Evolutionary conservation across 2,329 filamentous ascomycete species (phyloP).

Genomic region (Ophiobolus disseminans): DNA sequence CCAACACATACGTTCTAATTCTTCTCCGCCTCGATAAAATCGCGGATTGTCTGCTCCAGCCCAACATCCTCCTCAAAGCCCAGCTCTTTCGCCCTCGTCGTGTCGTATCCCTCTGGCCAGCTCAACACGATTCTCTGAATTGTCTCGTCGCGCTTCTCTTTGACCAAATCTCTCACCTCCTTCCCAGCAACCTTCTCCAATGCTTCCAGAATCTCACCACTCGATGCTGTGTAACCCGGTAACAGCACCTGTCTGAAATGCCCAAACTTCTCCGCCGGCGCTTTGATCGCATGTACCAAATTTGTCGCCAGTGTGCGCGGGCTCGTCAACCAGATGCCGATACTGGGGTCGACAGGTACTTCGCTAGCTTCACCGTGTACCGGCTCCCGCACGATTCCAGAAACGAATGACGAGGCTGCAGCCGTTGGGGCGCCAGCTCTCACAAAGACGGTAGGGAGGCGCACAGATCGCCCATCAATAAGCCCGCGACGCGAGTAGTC

Average conservation of each 20-base stretch:
- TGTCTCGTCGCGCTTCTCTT: constrained; percentile 59
- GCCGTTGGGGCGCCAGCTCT: constrained; percentile 66
- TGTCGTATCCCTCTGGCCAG: constrained; percentile 65
- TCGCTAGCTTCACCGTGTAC: constrained; percentile 61
- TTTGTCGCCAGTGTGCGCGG: constrained; percentile 63
- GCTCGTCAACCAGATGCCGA: constrained; percentile 65
- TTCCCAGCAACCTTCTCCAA: constrained; percentile 62
- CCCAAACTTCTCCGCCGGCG: constrained; percentile 59
- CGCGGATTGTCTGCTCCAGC: constrained; percentile 56
- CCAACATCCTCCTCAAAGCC: constrained; percentile 59
- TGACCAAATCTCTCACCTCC: constrained; percentile 59
- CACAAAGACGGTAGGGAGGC: constrained; percentile 68
- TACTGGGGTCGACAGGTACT: constrained; percentile 59
- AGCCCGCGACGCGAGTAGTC: constrained; percentile 67
- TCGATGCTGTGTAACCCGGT: constrained; percentile 62
- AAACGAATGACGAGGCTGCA: constrained; percentile 69
- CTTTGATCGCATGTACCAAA: constrained; percentile 59
- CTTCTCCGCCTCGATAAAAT: constrained; percentile 49
- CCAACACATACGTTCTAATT: too few species aligned
- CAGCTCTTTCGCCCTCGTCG: constrained; percentile 61
- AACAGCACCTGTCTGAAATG: constrained; percentile 61
- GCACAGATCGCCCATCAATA: constrained; percentile 64
- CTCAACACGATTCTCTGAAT: constrained; percentile 62
- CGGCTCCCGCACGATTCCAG: constrained; percentile 70
- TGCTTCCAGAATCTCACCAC: constrained; percentile 64